Evolutionary conservation across 2,329 filamentous ascomycete genomes (phyloP).

Genomic region (Cladophialophora carrionii): DNA sequence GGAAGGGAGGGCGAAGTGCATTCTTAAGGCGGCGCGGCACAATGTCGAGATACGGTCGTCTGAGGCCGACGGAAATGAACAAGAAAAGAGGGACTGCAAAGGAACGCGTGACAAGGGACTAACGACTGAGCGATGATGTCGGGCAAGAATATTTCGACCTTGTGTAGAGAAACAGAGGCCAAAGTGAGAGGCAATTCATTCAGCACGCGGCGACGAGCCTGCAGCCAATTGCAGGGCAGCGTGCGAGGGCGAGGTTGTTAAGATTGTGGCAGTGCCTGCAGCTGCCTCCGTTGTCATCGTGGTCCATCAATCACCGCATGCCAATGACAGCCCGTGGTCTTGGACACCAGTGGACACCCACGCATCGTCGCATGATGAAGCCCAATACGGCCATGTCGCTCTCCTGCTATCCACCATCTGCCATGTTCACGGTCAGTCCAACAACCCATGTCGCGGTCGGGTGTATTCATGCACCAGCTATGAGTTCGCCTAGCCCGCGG

Average conservation of each 20-base stretch:
- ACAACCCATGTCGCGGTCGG: too few species aligned
- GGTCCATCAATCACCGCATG: conserved; percentile 8
- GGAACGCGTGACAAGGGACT: conserved; percentile 1
- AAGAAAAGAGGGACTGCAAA: conserved; percentile 6
- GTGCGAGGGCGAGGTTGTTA: conserved; percentile 3
- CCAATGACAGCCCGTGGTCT: background rate
- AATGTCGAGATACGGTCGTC: background rate
- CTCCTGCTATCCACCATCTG: too few species aligned
- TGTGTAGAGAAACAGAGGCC: conserved; percentile 13
- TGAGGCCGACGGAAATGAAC: background rate
- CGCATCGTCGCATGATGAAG: conserved; percentile 6
- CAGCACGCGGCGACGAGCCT: background rate
- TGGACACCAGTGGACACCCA: background rate
- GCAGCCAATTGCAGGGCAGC: conserved; percentile 7
- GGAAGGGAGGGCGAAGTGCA: conserved; percentile 8
- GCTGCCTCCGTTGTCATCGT: conserved; percentile 2
- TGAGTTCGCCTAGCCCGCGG: too few species aligned
- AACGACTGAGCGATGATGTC: conserved; percentile 16
- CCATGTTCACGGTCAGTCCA: too few species aligned
- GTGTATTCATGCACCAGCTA: too few species aligned
- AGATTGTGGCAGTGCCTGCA: conserved; percentile 30
- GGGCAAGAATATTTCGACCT: conserved; percentile 15
- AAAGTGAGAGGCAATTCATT: background rate
- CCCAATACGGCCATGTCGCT: background rate
- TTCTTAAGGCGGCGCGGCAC: background rate